Conservation (phyloP, 2,329 filamentous ascomycete genomes). For the Lasiodiplodia gonubiensis region DNA sequence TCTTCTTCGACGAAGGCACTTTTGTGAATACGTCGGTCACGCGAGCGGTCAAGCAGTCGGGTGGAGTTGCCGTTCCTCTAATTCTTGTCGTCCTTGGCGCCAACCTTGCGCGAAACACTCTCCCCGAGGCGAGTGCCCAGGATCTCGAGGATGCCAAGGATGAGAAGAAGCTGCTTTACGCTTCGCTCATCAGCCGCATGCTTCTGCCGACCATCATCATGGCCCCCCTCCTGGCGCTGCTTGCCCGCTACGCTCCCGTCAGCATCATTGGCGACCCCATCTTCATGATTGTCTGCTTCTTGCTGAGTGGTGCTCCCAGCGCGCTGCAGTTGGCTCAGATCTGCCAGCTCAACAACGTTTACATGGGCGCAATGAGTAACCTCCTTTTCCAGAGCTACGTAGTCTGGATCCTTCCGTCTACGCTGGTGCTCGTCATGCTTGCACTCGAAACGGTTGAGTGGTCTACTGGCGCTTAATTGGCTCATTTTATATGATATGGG, state of each 20-base stretch:
- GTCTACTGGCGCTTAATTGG: slow-evolving; percentile 42
- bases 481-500: neutral
- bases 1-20: slow-evolving; percentile 88
- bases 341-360: slow-evolving; percentile 97
- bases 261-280: slow-evolving; percentile 97
- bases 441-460: slow-evolving; percentile 93
- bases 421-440: slow-evolving; percentile 85
- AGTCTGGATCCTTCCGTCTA: slow-evolving; percentile 95
- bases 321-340: slow-evolving; percentile 96
- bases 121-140: slow-evolving; percentile 68
- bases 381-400: slow-evolving; percentile 97
- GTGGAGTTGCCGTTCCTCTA: slow-evolving; percentile 88
- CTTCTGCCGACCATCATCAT: slow-evolving; percentile 88
- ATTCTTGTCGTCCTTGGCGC: slow-evolving; percentile 95
- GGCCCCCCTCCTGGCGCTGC: slow-evolving; percentile 84
- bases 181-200: slow-evolving; percentile 88
- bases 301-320: slow-evolving; percentile 90
- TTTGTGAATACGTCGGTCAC: slow-evolving; percentile 95
- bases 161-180: slow-evolving; percentile 80
- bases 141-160: slow-evolving; percentile 73
- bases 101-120: slow-evolving; percentile 90
- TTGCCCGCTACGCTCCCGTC: slow-evolving; percentile 88
- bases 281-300: slow-evolving; percentile 96
- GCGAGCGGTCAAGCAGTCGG: slow-evolving; percentile 81
- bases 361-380: slow-evolving; percentile 90